Conservation (phyloP, 2,329 filamentous ascomycete genomes). For the Lecanosticta acicola region DNA sequence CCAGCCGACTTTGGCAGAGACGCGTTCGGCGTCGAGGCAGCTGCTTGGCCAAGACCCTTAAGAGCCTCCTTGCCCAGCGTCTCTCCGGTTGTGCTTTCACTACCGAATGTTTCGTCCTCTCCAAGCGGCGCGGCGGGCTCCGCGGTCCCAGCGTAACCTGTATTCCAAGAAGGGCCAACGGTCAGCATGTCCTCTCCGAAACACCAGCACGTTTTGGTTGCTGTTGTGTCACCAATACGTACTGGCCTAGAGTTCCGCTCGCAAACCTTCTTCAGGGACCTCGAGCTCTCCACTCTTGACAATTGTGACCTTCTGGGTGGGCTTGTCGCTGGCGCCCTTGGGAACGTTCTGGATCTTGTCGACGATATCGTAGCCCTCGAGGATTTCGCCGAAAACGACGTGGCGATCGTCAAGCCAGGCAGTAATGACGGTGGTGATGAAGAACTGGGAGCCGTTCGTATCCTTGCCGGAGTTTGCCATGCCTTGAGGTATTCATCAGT, state of each 20-base stretch:
- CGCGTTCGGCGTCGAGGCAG: conserved; percentile 18
- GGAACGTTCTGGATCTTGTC: conserved; percentile 69
- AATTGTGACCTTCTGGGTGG: conserved; percentile 65
- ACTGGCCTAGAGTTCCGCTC: conserved; percentile 70
- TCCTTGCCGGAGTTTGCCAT: conserved; percentile 83
- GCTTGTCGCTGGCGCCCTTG: conserved; percentile 64
- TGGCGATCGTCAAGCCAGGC: conserved; percentile 77
- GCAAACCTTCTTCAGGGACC: conserved; percentile 86
- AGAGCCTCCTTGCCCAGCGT: conserved; percentile 10
- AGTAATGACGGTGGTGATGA: conserved; percentile 79
- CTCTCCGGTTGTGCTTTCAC: conserved; percentile 8
- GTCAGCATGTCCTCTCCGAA: conserved; percentile 6
- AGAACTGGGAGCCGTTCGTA: conserved; percentile 86
- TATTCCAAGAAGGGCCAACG: not conserved
- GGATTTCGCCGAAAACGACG: conserved; percentile 83
- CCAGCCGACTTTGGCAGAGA: conserved; percentile 26
- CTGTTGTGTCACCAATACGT: conserved; percentile 10
- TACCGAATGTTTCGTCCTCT: conserved; percentile 34
- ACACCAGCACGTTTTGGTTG: conserved; percentile 10
- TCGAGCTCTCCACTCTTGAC: conserved; percentile 77
- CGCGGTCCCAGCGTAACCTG: conserved; percentile 44
- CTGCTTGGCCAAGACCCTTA: conserved; percentile 14
- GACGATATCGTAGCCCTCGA: conserved; percentile 78
- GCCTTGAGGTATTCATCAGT: conserved; percentile 38
- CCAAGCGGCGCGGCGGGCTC: conserved; percentile 37